These are phyloP conservation scores for Platismatia glauca DNA, from an alignment of 495 filamentous ascomycete genomes.

Conservation along the genomic window DNA sequence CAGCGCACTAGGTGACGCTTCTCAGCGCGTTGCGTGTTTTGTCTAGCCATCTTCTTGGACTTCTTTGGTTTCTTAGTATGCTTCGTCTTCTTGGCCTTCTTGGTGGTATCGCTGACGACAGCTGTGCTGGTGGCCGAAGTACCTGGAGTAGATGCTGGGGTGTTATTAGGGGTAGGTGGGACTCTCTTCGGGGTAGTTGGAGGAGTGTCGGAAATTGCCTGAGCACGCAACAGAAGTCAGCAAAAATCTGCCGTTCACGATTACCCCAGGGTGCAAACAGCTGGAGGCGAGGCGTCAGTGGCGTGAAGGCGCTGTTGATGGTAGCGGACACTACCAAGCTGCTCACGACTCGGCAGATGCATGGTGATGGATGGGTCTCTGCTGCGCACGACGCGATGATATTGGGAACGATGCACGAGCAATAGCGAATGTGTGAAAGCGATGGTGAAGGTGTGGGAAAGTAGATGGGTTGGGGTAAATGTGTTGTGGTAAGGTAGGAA, in stretches of 20 bases:
- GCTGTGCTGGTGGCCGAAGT: background rate
- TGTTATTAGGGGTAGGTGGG: background rate
- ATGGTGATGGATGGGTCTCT: background rate
- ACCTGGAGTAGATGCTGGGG: background rate
- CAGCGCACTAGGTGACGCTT: constrained; percentile 39
- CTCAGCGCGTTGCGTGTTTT: constrained; percentile 22
- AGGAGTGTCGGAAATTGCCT: background rate
- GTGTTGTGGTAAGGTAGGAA: background rate
- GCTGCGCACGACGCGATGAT: background rate
- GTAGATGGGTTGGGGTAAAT: background rate
- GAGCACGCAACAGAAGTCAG: background rate
- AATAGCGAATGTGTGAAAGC: background rate
- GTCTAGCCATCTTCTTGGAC: constrained; percentile 19
- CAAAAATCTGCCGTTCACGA: background rate
- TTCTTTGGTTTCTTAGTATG: too few relatives aligned
- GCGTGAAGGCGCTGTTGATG: background rate
- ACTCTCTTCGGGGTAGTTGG: background rate
- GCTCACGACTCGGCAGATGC: background rate
- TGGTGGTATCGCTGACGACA: background rate
- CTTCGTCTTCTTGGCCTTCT: background rate
- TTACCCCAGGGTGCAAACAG: background rate
- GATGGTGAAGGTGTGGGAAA: background rate
- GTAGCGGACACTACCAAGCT: background rate
- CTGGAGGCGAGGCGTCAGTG: background rate
- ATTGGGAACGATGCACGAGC: background rate